Evolutionary conservation across 305 asterid species (phyloP).

Genomic region (Rubia tinctorum): DNA sequence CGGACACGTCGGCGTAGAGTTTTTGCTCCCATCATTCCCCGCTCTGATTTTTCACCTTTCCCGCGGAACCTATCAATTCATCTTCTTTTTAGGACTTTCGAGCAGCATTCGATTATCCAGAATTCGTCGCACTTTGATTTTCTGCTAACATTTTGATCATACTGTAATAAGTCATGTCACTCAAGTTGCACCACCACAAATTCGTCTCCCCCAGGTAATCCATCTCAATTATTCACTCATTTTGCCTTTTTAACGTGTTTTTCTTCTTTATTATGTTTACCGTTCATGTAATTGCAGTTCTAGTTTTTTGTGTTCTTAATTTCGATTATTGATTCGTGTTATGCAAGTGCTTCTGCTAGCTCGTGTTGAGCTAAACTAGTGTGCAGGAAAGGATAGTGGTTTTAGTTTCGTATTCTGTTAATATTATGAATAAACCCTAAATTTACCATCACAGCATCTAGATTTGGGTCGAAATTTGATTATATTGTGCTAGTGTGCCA

Average conservation of each 20-base stretch:
- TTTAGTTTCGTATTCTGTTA: not conserved
- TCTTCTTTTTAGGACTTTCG: not conserved
- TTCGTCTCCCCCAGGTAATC: constrained; percentile 54
- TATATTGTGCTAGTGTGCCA: not conserved
- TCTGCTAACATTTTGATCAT: constrained; percentile 7
- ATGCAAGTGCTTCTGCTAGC: not conserved
- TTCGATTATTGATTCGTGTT: not conserved
- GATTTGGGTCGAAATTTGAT: not conserved
- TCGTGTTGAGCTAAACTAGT: not conserved
- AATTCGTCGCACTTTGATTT: not conserved
- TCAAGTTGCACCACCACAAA: constrained; percentile 49
- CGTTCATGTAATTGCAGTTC: not conserved
- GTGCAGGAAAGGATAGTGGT: not conserved
- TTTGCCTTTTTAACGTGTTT: not conserved
- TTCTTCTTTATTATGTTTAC: not conserved
- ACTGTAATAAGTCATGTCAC: constrained; percentile 46
- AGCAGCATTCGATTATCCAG: not conserved
- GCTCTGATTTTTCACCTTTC: not conserved
- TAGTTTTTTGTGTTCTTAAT: not conserved
- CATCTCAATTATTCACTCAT: not conserved
- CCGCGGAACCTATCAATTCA: not conserved
- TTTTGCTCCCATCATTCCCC: not conserved
- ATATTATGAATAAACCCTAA: not conserved
- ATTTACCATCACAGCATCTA: not conserved
- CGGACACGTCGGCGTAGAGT: constrained; percentile 28